Percentiles rank a stretch among this genome's conserved stretches.
Conservation (phyloP, 1,139 yeast genomes). For the Blastobotrys ciferrii region DNA sequence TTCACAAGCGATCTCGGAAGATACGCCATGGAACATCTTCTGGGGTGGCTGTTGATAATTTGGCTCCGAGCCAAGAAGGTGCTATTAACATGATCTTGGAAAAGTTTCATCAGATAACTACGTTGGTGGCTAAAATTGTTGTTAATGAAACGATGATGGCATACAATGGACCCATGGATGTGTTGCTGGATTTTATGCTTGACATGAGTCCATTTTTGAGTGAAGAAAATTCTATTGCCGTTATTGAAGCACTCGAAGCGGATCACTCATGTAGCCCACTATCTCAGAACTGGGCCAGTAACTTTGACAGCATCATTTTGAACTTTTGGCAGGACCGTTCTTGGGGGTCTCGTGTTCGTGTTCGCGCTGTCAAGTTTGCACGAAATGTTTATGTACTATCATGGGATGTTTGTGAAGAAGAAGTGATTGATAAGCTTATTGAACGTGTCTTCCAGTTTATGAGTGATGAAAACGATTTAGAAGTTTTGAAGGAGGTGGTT, state of each 20-base stretch:
- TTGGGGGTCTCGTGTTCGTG: constrained; percentile 40
- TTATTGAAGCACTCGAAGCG: constrained; percentile 49
- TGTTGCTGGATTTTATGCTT: constrained; percentile 46
- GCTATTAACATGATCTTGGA: constrained; percentile 19
- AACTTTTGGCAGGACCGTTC: constrained; percentile 44
- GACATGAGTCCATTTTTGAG: constrained; percentile 42
- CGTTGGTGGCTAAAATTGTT: constrained; percentile 22
- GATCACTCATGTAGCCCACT: constrained; percentile 55
- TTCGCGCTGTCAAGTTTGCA: constrained; percentile 45
- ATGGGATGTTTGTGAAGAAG: constrained; percentile 22
- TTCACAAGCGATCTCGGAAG: constrained; percentile 40
- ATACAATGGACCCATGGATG: constrained; percentile 47
- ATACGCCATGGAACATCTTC: neutral
- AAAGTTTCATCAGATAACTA: constrained; percentile 22
- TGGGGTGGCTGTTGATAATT: neutral
- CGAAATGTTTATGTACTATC: constrained; percentile 40
- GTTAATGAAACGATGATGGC: constrained; percentile 15
- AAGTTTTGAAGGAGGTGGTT: constrained; percentile 40
- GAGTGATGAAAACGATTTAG: constrained; percentile 33
- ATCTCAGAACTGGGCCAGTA: constrained; percentile 53
- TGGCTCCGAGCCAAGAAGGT: constrained; percentile 15
- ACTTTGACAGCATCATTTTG: constrained; percentile 46
- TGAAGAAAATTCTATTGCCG: constrained; percentile 41
- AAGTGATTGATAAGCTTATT: constrained; percentile 23
- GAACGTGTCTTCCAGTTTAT: constrained; percentile 23